phyloP scores from a whole-genome alignment of 1,284 basidiomycete species.

The Marasmius sp. region DNA sequence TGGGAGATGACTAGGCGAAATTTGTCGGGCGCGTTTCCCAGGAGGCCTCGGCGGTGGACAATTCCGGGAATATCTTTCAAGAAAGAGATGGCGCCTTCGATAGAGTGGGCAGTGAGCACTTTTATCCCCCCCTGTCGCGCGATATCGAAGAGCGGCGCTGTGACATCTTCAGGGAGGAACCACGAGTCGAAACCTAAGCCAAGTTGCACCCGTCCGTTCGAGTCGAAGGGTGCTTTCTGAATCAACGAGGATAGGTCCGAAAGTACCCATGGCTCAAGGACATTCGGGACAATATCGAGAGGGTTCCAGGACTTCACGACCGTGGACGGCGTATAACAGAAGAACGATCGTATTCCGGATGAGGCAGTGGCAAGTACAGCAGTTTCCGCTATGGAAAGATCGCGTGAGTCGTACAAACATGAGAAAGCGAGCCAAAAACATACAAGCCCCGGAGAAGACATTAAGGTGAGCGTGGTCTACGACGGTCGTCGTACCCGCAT shows the following conservation, averaged over 20 bases:
- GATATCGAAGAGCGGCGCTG: neutral
- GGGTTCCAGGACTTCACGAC: slow-evolving; percentile 8
- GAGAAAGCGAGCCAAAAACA: neutral
- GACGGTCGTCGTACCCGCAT: slow-evolving; percentile 12
- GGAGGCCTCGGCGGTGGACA: neutral
- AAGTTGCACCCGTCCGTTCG: slow-evolving; percentile 12
- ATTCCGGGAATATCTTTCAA: neutral
- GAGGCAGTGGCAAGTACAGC: slow-evolving; percentile 6
- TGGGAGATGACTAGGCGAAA: slow-evolving; percentile 13
- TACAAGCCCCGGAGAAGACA: slow-evolving; percentile 10
- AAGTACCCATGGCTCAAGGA: slow-evolving; percentile 4
- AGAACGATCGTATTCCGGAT: slow-evolving; percentile 14
- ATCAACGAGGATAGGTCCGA: slow-evolving; percentile 8
- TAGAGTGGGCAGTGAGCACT: slow-evolving; percentile 3
- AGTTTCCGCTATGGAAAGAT: neutral
- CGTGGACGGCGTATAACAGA: slow-evolving; percentile 8
- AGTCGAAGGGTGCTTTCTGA: slow-evolving; percentile 10
- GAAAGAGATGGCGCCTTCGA: slow-evolving; percentile 1
- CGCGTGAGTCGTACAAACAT: neutral
- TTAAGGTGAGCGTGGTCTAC: slow-evolving; percentile 16
- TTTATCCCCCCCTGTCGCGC: slow-evolving; percentile 1
- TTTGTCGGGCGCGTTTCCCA: slow-evolving; percentile 5
- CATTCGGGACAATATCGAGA: neutral
- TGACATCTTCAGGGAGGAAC: slow-evolving; percentile 7
- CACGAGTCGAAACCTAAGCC: slow-evolving; percentile 12